phyloP scores from a whole-genome alignment of 345 rosid species.

The Pugionium dolabratum region DNA sequence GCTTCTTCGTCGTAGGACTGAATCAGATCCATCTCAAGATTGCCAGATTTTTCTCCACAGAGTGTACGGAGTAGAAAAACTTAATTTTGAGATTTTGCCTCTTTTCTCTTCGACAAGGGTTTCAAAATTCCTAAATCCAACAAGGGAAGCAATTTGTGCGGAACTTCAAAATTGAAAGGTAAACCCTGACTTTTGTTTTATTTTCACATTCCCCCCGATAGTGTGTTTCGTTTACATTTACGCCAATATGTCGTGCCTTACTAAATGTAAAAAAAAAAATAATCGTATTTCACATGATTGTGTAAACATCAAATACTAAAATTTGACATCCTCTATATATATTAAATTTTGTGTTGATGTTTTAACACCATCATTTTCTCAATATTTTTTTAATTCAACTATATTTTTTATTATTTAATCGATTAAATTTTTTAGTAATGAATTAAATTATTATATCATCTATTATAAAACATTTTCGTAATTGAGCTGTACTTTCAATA shows the following conservation, averaged over 20 bases:
- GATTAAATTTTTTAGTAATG: too few species aligned
- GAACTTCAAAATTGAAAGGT: background rate
- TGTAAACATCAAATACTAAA: too few species aligned
- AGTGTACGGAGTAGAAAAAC: background rate
- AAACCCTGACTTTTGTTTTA: background rate
- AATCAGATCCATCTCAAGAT: constrained; percentile 40
- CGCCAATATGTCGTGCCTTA: background rate
- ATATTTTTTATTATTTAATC: too few species aligned
- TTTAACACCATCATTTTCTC: too few species aligned
- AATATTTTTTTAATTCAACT: too few species aligned
- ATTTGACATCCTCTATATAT: too few species aligned
- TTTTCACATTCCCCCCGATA: constrained; percentile 5
- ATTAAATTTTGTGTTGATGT: too few species aligned
- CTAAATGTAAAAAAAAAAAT: too few species aligned
- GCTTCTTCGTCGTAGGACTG: constrained; percentile 38
- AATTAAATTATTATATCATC: too few species aligned
- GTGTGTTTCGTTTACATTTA: background rate
- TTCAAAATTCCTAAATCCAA: constrained; percentile 19
- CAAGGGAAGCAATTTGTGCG: constrained; percentile 13
- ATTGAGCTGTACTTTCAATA: too few species aligned
- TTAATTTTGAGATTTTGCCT: constrained; percentile 8
- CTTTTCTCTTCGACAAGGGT: constrained; percentile 22
- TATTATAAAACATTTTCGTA: too few species aligned
- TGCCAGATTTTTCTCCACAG: constrained; percentile 9
- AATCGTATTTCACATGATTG: too few species aligned